Evolutionary conservation across 306 rosid species (phyloP).

Genomic region (Phaseolus lunatus): DNA sequence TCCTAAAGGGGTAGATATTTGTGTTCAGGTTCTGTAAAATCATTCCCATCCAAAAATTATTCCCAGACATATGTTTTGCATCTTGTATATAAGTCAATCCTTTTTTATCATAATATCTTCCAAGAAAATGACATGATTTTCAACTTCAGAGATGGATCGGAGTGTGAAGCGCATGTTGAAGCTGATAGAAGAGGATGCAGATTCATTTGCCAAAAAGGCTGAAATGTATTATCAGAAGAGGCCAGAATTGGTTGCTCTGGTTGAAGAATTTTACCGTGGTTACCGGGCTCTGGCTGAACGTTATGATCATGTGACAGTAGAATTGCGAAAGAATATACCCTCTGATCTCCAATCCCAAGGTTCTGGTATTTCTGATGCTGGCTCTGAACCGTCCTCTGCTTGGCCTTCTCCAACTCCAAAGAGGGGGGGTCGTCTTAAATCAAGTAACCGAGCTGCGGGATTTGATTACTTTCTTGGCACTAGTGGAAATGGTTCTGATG

Average conservation of each 20-base stretch:
- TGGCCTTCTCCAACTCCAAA: slow-evolving; percentile 56
- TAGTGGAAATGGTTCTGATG: slow-evolving; percentile 68
- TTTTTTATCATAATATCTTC: slow-evolving; percentile 42
- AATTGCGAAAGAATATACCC: slow-evolving; percentile 73
- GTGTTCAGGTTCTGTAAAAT: neutral
- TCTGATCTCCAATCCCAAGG: slow-evolving; percentile 87
- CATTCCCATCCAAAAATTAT: neutral
- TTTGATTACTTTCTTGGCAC: slow-evolving; percentile 93
- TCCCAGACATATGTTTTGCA: neutral
- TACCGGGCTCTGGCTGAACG: slow-evolving; percentile 94
- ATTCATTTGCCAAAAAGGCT: slow-evolving; percentile 92
- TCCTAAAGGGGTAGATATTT: neutral
- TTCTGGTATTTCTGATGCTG: slow-evolving; percentile 72
- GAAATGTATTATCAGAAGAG: slow-evolving; percentile 98
- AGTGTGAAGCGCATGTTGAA: slow-evolving; percentile 87
- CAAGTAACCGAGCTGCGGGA: slow-evolving; percentile 86
- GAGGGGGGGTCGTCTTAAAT: slow-evolving; percentile 57
- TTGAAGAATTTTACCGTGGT: slow-evolving; percentile 86
- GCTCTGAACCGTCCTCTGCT: slow-evolving; percentile 66
- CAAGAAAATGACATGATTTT: slow-evolving; percentile 55
- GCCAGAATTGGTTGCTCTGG: slow-evolving; percentile 86
- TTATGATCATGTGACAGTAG: slow-evolving; percentile 87
- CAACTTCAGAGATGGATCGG: slow-evolving; percentile 83
- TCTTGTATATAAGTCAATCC: slow-evolving; percentile 29
- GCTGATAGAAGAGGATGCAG: slow-evolving; percentile 94